Evolutionary conservation across 1,139 yeast genomes (phyloP).

Genomic region (Blastobotrys ciferrii): DNA sequence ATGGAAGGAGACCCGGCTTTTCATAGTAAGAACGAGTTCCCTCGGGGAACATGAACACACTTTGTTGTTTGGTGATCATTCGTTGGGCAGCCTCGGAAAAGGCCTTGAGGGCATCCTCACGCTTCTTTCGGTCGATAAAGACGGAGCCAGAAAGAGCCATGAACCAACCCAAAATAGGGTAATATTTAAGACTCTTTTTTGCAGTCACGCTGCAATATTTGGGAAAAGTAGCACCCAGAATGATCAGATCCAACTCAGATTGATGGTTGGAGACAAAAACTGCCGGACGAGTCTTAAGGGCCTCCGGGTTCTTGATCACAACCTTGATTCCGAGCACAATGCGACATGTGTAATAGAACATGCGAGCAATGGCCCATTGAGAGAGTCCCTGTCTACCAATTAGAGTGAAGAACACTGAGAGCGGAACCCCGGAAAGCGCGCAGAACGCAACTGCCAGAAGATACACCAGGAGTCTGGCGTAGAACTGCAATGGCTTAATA

Average conservation of each 20-base stretch:
- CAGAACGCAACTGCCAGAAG: slow-evolving; percentile 31
- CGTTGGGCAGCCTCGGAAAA: slow-evolving; percentile 64
- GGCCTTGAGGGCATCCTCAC: slow-evolving; percentile 70
- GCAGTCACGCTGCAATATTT: slow-evolving; percentile 91
- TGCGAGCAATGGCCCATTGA: slow-evolving; percentile 89
- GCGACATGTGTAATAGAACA: slow-evolving; percentile 63
- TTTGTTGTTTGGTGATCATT: slow-evolving; percentile 60
- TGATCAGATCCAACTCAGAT: slow-evolving; percentile 72
- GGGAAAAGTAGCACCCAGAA: slow-evolving; percentile 82
- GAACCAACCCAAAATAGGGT: slow-evolving; percentile 97
- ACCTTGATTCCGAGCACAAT: slow-evolving; percentile 65
- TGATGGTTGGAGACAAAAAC: slow-evolving; percentile 89
- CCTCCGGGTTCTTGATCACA: slow-evolving; percentile 60
- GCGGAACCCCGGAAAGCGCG: slow-evolving; percentile 50
- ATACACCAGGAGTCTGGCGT: slow-evolving; percentile 37
- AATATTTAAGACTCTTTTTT: slow-evolving; percentile 73
- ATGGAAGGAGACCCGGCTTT: slow-evolving; percentile 70
- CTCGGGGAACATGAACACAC: slow-evolving; percentile 82
- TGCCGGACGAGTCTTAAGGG: slow-evolving; percentile 62
- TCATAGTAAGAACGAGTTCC: slow-evolving; percentile 86
- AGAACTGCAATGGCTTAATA: slow-evolving; percentile 38
- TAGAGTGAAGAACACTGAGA: slow-evolving; percentile 64
- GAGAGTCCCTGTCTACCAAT: slow-evolving; percentile 76
- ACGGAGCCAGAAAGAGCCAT: slow-evolving; percentile 88
- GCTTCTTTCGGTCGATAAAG: slow-evolving; percentile 81